These are phyloP conservation scores for Talaromyces sp. DNA, from an alignment of 2,329 filamentous ascomycete species.

Conservation along the genomic window DNA sequence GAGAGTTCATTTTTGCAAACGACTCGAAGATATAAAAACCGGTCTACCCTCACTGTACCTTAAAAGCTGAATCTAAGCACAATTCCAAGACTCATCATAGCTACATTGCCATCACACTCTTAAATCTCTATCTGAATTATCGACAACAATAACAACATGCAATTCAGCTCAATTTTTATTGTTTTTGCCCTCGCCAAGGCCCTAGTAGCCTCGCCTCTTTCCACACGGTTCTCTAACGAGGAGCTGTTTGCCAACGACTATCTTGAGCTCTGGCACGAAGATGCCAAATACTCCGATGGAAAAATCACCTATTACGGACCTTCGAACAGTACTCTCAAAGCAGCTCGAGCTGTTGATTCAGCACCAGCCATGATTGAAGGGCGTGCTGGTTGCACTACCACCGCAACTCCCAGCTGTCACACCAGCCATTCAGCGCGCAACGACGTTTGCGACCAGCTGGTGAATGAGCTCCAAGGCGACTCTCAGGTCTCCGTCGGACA, in stretches of 20 bases:
- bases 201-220: not conserved
- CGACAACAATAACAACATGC: not conserved
- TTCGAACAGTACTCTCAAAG: not conserved
- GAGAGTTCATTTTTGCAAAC: not conserved
- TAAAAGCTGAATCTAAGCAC: not conserved
- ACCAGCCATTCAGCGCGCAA: not conserved
- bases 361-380: not conserved
- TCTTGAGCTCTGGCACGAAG: conserved; percentile 2
- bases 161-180: no score
- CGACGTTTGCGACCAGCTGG: not conserved
- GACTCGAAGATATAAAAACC: not conserved
- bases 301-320: not conserved
- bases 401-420: not conserved
- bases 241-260: not conserved
- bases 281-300: not conserved
- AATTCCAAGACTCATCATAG: not conserved
- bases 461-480: not conserved
- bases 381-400: not conserved
- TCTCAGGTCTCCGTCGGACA: not conserved
- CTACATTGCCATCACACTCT: not conserved
- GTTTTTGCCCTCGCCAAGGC: not conserved
- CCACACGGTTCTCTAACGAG: not conserved
- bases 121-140: not conserved
- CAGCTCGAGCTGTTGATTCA: not conserved
- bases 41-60: not conserved